These are phyloP conservation scores for Herpetomonas tarakana DNA, from an alignment of 208 protist species.

Conservation along the genomic window DNA sequence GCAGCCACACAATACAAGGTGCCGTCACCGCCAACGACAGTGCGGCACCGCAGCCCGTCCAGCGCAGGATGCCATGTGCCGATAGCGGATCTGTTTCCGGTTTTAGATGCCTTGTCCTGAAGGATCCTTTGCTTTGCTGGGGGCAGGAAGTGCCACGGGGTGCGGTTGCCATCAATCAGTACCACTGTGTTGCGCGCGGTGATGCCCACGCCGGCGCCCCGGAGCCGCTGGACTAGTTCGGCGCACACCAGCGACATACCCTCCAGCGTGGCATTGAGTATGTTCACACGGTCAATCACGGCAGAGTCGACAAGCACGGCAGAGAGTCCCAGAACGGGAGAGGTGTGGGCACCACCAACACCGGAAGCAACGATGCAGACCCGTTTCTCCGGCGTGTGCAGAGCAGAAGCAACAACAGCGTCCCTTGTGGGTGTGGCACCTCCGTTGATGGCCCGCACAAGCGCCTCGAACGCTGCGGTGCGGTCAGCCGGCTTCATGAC, in stretches of 20 bases:
- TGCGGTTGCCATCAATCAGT: conserved; percentile 43
- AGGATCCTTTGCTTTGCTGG: conserved; percentile 10
- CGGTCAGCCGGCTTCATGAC: conserved; percentile 19
- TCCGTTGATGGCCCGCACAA: neutral
- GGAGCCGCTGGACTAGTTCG: conserved; percentile 19
- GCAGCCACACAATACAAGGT: conserved; percentile 28
- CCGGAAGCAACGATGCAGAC: too few species aligned
- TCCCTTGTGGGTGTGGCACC: too few species aligned
- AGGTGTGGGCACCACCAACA: conserved; percentile 4
- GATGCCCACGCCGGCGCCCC: conserved; percentile 10
- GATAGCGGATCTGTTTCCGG: conserved; percentile 12
- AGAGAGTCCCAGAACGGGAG: conserved; percentile 21
- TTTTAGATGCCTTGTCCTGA: conserved; percentile 2
- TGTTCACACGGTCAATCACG: conserved; percentile 42
- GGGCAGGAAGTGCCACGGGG: conserved; percentile 39
- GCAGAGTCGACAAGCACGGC: conserved; percentile 19
- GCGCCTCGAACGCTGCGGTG: conserved; percentile 5
- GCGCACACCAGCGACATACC: conserved; percentile 35
- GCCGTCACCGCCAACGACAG: conserved; percentile 38
- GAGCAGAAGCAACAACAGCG: too few species aligned
- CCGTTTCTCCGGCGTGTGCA: too few species aligned
- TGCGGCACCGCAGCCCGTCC: conserved; percentile 12
- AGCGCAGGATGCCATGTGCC: conserved; percentile 20
- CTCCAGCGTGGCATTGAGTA: conserved; percentile 57
- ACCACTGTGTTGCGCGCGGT: conserved; percentile 28